Evolutionary conservation across 768 basidiomycete species (phyloP).

Genomic region (Stropharia rugosoannulata): DNA sequence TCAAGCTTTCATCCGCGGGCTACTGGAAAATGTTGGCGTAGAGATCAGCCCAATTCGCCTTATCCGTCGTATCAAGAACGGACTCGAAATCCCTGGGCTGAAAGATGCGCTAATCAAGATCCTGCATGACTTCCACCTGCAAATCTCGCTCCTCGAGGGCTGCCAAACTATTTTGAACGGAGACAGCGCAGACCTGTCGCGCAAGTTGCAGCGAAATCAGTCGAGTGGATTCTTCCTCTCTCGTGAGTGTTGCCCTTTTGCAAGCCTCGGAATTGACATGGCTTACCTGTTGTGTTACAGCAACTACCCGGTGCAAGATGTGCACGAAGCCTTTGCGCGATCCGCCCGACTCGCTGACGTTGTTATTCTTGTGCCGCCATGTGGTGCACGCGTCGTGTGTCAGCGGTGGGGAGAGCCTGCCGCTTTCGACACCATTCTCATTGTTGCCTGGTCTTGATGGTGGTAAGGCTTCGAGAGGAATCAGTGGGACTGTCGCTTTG

Average conservation of each 20-base stretch:
- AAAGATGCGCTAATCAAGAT: slow-evolving; percentile 97
- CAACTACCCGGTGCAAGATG: slow-evolving; percentile 61
- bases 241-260: slow-evolving; percentile 43
- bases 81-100: slow-evolving; percentile 93
- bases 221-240: slow-evolving; percentile 77
- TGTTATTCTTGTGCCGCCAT: slow-evolving; percentile 88
- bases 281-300: slow-evolving; percentile 33
- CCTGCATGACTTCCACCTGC: slow-evolving; percentile 92
- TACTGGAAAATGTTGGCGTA: slow-evolving; percentile 94
- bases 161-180: slow-evolving; percentile 85
- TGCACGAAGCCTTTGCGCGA: slow-evolving; percentile 63
- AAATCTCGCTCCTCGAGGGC: slow-evolving; percentile 90
- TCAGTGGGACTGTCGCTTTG: slow-evolving; percentile 81
- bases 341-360: slow-evolving; percentile 53
- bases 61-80: slow-evolving; percentile 93
- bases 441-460: slow-evolving; percentile 44
- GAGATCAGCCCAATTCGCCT: slow-evolving; percentile 95
- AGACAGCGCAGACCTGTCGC: slow-evolving; percentile 75
- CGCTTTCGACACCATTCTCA: slow-evolving; percentile 53
- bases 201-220: slow-evolving; percentile 71
- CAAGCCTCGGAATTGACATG: neutral
- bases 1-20: slow-evolving; percentile 87
- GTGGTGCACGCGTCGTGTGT: slow-evolving; percentile 82
- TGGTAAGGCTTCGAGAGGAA: slow-evolving; percentile 38
- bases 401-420: slow-evolving; percentile 62